Evolutionary conservation across 139 green algal genomes (phyloP).

Genomic region (Tetradesmus lagerheimii): DNA sequence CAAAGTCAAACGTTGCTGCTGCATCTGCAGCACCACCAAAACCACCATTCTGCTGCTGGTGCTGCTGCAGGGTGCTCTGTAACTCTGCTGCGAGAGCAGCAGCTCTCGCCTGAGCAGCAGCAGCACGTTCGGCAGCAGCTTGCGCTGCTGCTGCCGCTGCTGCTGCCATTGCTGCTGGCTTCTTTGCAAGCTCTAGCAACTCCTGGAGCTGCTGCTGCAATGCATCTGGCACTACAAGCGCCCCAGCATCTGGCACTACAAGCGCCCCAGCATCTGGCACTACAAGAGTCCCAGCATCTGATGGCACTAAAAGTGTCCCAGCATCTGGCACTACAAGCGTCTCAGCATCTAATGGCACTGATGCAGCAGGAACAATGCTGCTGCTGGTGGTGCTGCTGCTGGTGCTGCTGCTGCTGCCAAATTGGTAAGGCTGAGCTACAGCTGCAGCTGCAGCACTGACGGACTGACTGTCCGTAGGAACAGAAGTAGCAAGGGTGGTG

Average conservation of each 20-base stretch:
- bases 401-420: slow-evolving; percentile 33
- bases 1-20: slow-evolving; percentile 13
- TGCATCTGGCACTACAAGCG: too few relatives aligned
- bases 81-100: background rate
- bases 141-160: background rate
- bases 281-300: background rate
- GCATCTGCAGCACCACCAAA: background rate
- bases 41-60: background rate
- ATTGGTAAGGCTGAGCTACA: background rate
- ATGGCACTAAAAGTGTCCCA: too few relatives aligned
- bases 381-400: too few relatives aligned
- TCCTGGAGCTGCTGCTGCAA: background rate
- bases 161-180: background rate
- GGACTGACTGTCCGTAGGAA: background rate
- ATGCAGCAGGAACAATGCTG: too few relatives aligned
- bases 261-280: background rate
- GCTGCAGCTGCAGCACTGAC: background rate
- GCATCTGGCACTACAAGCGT: too few relatives aligned
- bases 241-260: too few relatives aligned
- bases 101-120: background rate
- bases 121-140: too few relatives aligned
- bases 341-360: too few relatives aligned
- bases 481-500: background rate
- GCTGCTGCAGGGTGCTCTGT: background rate
- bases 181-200: background rate